phyloP scores from a whole-genome alignment of 139 green algal genomes.

The Eudorina sp. region DNA sequence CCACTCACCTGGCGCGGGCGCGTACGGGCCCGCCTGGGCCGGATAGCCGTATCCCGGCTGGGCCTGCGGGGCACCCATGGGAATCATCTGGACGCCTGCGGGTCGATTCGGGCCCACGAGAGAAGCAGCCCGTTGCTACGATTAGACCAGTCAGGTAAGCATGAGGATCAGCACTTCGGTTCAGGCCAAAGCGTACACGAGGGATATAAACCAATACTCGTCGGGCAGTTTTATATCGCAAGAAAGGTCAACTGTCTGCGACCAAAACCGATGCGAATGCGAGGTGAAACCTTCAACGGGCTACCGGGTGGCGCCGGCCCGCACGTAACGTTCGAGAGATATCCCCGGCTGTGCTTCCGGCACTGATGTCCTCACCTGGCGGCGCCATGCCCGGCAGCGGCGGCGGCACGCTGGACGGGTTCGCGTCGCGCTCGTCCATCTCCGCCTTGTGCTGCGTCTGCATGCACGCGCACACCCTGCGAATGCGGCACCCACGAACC shows the following conservation, averaged over 20 bases:
- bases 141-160: no score
- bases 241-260: no score
- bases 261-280: no score
- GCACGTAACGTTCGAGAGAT: no score
- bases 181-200: no score
- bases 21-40: constrained; percentile 1
- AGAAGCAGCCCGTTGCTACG: no score
- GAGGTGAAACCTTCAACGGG: no score
- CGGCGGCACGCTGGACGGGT: constrained; percentile 47
- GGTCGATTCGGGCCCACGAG: background rate
- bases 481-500: no score
- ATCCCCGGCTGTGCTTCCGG: background rate
- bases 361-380: background rate
- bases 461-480: constrained; percentile 91
- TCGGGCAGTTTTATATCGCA: no score
- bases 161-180: no score
- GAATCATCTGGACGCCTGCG: constrained; percentile 47
- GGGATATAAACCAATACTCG: no score
- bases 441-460: constrained; percentile 93
- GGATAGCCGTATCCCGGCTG: constrained; percentile 5
- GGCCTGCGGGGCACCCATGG: constrained; percentile 26
- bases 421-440: constrained; percentile 84
- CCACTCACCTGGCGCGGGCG: background rate
- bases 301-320: no score
- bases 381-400: constrained; percentile 41